These are phyloP conservation scores for Paraphysoderma sedebokerense DNA, from an alignment of 371 early-diverging fungal species.

Conservation along the genomic window DNA sequence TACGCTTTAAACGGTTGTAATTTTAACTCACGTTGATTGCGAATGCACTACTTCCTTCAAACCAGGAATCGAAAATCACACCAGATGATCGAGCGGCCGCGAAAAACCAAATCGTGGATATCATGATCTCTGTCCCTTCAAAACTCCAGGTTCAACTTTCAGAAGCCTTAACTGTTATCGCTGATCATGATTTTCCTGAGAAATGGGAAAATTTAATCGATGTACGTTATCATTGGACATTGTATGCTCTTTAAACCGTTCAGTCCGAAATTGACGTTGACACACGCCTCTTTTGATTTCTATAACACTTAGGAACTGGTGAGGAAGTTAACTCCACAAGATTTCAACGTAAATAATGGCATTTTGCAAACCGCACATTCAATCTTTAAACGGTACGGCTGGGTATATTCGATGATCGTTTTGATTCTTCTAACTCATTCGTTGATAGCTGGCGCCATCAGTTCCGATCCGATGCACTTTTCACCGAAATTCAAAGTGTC, in stretches of 20 bases:
- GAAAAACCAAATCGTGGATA: slow-evolving; percentile 57
- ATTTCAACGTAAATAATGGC: slow-evolving; percentile 69
- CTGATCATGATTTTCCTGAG: slow-evolving; percentile 76
- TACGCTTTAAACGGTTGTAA: slow-evolving; percentile 11
- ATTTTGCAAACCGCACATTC: slow-evolving; percentile 84
- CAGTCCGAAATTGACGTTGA: background rate
- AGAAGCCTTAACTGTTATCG: slow-evolving; percentile 81
- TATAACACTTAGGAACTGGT: slow-evolving; percentile 40
- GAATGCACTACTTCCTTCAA: too few relatives aligned
- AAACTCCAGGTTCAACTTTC: slow-evolving; percentile 74
- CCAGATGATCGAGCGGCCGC: slow-evolving; percentile 55
- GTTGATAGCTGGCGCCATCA: slow-evolving; percentile 64
- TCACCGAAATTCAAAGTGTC: slow-evolving; percentile 77
- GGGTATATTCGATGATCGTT: background rate
- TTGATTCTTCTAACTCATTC: background rate
- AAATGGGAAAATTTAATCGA: slow-evolving; percentile 69
- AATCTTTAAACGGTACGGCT: slow-evolving; percentile 61
- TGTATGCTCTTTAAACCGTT: background rate
- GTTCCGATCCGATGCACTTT: slow-evolving; percentile 59
- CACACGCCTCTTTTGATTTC: background rate
- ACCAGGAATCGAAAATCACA: too few relatives aligned
- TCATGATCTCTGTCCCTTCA: slow-evolving; percentile 66
- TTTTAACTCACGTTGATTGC: too few relatives aligned
- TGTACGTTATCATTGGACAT: slow-evolving; percentile 20
- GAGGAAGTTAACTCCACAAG: slow-evolving; percentile 48